Evolutionary conservation across 2,329 filamentous ascomycete genomes (phyloP).

Genomic region (Trichocomaceae sp.): DNA sequence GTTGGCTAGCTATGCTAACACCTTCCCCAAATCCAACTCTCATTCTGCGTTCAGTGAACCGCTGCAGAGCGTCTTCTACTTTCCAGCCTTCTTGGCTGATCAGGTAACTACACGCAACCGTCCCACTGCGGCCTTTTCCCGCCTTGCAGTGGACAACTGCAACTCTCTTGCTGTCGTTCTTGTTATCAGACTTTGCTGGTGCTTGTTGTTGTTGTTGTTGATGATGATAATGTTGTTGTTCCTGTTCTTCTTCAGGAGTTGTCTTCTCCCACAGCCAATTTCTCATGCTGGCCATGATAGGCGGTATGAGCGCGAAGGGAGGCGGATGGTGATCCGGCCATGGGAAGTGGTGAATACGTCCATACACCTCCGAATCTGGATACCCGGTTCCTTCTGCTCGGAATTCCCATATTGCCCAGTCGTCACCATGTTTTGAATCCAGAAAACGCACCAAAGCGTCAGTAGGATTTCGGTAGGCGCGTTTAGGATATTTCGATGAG

Average conservation of each 20-base stretch:
- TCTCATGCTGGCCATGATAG: constrained; percentile 87
- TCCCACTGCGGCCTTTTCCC: constrained; percentile 88
- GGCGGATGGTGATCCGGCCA: constrained; percentile 98
- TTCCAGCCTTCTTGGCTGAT: constrained; percentile 77
- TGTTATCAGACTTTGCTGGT: background rate
- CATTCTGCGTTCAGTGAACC: constrained; percentile 82
- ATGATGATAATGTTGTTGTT: too few species aligned
- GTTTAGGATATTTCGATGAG: constrained; percentile 78
- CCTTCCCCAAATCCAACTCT: constrained; percentile 79
- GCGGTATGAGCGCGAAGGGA: constrained; percentile 79
- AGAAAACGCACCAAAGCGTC: constrained; percentile 82
- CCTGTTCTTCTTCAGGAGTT: constrained; percentile 15
- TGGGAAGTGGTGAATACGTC: constrained; percentile 80
- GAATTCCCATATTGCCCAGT: constrained; percentile 98
- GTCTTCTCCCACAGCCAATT: constrained; percentile 61
- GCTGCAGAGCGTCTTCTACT: constrained; percentile 54
- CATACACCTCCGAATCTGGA: constrained; percentile 80
- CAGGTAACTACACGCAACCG: constrained; percentile 78
- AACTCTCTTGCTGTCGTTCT: constrained; percentile 51
- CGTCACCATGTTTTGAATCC: constrained; percentile 69
- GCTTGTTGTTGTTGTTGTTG: constrained; percentile 12
- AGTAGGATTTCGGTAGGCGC: constrained; percentile 88
- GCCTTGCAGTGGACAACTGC: constrained; percentile 96
- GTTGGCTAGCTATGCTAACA: constrained; percentile 86
- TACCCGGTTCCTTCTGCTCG: constrained; percentile 94